phyloP scores from a whole-genome alignment of 192 early-diverging fungal species.

The Coemansia sp. region DNA sequence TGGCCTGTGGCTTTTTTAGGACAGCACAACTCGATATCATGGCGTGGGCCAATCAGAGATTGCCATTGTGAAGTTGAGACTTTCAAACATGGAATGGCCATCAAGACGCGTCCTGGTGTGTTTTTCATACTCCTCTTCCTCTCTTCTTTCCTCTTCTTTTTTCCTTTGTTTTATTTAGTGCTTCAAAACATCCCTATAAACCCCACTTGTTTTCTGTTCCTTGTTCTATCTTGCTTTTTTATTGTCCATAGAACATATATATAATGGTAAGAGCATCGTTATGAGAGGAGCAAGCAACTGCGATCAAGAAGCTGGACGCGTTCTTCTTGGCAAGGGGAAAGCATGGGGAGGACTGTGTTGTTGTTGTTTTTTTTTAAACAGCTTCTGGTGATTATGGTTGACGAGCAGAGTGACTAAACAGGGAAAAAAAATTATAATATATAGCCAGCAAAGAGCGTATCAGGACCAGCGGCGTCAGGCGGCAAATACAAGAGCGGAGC shows the following conservation, averaged over 20 bases:
- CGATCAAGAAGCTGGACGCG: no score
- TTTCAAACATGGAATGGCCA: neutral
- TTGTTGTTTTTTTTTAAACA: no score
- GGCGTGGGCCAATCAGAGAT: neutral
- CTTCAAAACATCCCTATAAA: neutral
- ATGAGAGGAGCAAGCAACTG: no score
- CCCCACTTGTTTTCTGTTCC: neutral
- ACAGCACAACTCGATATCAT: neutral
- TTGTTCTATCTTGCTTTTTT: neutral
- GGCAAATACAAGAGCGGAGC: conserved; percentile 50
- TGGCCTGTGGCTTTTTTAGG: no score
- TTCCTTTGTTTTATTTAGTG: neutral
- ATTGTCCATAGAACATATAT: conserved; percentile 6
- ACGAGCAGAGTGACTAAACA: neutral
- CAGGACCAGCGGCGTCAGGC: conserved; percentile 43
- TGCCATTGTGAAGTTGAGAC: neutral
- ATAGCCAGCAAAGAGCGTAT: conserved; percentile 54
- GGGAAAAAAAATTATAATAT: neutral
- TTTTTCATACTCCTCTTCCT: neutral
- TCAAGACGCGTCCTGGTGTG: neutral
- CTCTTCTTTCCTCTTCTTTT: neutral
- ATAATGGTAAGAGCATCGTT: conserved; percentile 12
- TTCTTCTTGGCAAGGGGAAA: no score
- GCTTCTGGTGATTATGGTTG: neutral
- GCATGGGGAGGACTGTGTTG: no score